phyloP scores from a whole-genome alignment of 2,329 filamentous ascomycete genomes.

The Fusarium proliferatum region DNA sequence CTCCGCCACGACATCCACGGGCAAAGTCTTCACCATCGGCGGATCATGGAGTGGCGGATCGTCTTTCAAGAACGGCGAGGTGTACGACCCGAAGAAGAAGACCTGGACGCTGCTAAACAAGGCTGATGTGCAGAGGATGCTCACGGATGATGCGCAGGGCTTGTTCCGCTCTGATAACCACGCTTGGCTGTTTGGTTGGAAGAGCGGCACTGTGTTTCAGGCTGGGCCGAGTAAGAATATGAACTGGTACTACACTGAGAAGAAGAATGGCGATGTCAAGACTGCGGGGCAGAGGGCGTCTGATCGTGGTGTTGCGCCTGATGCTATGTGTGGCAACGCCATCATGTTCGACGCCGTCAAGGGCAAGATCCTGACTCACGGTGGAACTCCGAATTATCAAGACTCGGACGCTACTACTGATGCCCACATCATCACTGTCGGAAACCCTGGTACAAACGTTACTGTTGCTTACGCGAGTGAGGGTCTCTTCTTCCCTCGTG shows the following conservation, averaged over 20 bases:
- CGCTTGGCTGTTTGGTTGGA: slow-evolving; percentile 50
- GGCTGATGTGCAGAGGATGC: slow-evolving; percentile 57
- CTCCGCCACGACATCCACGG: slow-evolving; percentile 24
- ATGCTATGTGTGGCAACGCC: slow-evolving; percentile 66
- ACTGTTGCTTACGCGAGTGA: slow-evolving; percentile 8
- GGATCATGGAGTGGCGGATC: slow-evolving; percentile 27
- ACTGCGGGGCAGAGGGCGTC: slow-evolving; percentile 40
- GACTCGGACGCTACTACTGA: slow-evolving; percentile 54
- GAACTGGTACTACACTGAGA: slow-evolving; percentile 64
- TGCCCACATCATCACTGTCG: slow-evolving; percentile 63
- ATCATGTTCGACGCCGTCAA: slow-evolving; percentile 69
- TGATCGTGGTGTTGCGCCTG: slow-evolving; percentile 52
- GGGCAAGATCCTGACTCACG: slow-evolving; percentile 66
- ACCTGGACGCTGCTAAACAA: slow-evolving; percentile 40
- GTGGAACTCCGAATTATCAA: slow-evolving; percentile 61
- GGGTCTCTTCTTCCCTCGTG: slow-evolving; percentile 46
- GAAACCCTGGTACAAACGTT: slow-evolving; percentile 11
- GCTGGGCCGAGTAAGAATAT: slow-evolving; percentile 63
- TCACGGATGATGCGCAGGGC: slow-evolving; percentile 62
- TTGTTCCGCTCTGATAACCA: slow-evolving; percentile 54
- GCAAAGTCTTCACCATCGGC: slow-evolving; percentile 30
- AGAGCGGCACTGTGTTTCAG: slow-evolving; percentile 62
- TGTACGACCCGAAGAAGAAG: slow-evolving; percentile 23
- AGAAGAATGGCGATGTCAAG: slow-evolving; percentile 32
- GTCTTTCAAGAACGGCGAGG: slow-evolving; percentile 22